Base-by-base conservation (phyloP, 75 land plant species). In the Sequoia sempervirens region DNA sequence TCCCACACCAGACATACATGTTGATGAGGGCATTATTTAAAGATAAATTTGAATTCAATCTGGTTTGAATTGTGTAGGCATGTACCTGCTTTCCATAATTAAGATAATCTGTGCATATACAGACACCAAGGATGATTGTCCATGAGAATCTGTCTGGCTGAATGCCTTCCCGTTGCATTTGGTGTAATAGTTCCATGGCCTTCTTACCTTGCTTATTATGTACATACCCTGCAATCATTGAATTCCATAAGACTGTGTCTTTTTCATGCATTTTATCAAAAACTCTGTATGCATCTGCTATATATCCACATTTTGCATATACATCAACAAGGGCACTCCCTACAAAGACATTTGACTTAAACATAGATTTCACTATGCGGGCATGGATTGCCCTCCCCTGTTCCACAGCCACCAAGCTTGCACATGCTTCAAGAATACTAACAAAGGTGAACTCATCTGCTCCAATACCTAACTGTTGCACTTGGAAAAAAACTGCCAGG, bases 161-260 rank as follows among this genome's bases (percentile, higher is more conserved):
- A 13, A 78, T 37, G 45, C 46, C 26, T 37, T 38, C 32, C 41
- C 1, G 78, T 53, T 69, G 85, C 85, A 86, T 70, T 54, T 11
- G 28, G 5, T 41, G 40, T 17, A 84, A 86, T 23, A 91, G 89
- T 41, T 87, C 80, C 53, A 87, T 45, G 43, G 97, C 96, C 82
- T 95, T 91, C 41, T 78, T 53, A 75, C 89, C 88, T 12, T 81
- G 70, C 56, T 88, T 90, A 84, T 87, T 91, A 70, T 89, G 91
- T 8, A 92, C 94, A 83, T 95, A 95, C 6, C 90, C 92, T 53
- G 88, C 79, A 84, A 93, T 88, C 86, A 93, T 80, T 56, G 89
- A 85, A 69, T 89, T 91, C 94, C 94, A 93, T 50, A 88, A 91
- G 47, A 91, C 91, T 15, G 83, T 70, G 86, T 91, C 88, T 80